Base-by-base conservation (phyloP, 1,139 yeast species). In the Taphrina pruni region DNA sequence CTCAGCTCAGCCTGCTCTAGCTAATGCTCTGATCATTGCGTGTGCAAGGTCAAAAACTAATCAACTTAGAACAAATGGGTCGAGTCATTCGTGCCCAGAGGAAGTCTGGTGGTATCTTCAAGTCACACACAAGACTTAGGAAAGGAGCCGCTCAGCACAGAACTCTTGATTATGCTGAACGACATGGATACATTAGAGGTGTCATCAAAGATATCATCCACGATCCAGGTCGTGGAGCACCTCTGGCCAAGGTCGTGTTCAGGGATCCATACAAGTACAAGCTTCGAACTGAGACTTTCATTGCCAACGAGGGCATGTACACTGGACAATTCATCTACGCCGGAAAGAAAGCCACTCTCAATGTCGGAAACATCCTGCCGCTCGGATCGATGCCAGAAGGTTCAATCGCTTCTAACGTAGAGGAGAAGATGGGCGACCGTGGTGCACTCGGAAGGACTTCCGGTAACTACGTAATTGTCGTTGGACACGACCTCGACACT, bases 1-100 rank as follows among this genome's bases (percentile, higher is more conserved):
- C 48, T n/a, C 48, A 6, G 9, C 6, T n/a, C 8, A n/a, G 48
- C 5, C 8, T 45, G n/a, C 48, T 45, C 48, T 7, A 7, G 8
- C n/a, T 17, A 7, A 12, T 17, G 20, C 48, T 45, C n/a, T n/a
- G 48, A 21, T n/a, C 36, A 2, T 11, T 4, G 21, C 17, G 11
- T 11, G 14, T 39, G 14, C 4, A 11, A 11, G n/a, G 56, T 17
- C 12, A 41, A n/a, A 14, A 43, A 54, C 58, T 54, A 54, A 54
- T 35, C 11, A 6, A 36, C 38, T 46, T 12, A 66, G 65, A 8
- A 46, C 39, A 69, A 39, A 70, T 70, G 72, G 98, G 99, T 90
- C 94, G 99, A 89, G 99, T 95, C 86, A 95, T 95, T 88, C 96
- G 99, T 87, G 94, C 95, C 89, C 99, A 95, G 90, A 93, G 99